These are phyloP conservation scores for Chlamydomonas schloesseri DNA, from an alignment of 139 green algal species.

Conservation along the genomic window DNA sequence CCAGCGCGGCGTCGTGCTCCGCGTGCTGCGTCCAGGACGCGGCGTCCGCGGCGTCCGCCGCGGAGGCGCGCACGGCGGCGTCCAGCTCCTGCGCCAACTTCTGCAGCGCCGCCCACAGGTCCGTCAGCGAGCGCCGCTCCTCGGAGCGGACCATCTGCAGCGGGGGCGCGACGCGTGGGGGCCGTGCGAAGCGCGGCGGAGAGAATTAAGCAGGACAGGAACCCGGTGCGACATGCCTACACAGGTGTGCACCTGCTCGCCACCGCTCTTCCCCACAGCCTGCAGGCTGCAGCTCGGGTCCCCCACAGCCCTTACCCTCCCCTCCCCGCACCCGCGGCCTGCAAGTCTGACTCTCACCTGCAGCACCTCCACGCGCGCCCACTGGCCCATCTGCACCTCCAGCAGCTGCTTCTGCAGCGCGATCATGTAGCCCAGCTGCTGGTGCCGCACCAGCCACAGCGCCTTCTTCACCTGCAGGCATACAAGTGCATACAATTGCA, in stretches of 20 bases:
- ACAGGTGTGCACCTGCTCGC: neutral
- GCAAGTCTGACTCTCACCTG: neutral
- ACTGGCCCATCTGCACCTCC: slow-evolving; percentile 28
- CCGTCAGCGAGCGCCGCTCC: slow-evolving; percentile 13
- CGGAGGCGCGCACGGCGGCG: neutral
- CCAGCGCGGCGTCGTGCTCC: slow-evolving; percentile 12
- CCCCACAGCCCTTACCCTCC: too few relatives aligned
- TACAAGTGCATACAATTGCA: too few relatives aligned
- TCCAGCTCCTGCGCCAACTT: neutral
- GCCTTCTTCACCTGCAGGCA: neutral
- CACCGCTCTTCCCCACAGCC: too few relatives aligned
- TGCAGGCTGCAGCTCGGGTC: too few relatives aligned
- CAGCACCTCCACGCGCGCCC: slow-evolving; percentile 17
- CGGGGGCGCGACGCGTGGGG: neutral
- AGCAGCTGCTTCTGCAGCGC: slow-evolving; percentile 10
- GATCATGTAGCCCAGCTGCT: slow-evolving; percentile 35
- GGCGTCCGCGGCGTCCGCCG: neutral
- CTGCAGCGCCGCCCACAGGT: neutral
- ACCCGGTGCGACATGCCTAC: neutral
- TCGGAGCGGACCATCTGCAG: slow-evolving; percentile 2
- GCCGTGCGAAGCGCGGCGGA: neutral
- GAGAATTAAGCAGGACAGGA: too few relatives aligned
- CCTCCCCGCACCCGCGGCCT: too few relatives aligned
- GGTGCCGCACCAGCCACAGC: slow-evolving; percentile 34
- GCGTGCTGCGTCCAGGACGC: neutral